Evolutionary conservation across 805 yeast species (phyloP).

Genomic region (Candida glaebosa): DNA sequence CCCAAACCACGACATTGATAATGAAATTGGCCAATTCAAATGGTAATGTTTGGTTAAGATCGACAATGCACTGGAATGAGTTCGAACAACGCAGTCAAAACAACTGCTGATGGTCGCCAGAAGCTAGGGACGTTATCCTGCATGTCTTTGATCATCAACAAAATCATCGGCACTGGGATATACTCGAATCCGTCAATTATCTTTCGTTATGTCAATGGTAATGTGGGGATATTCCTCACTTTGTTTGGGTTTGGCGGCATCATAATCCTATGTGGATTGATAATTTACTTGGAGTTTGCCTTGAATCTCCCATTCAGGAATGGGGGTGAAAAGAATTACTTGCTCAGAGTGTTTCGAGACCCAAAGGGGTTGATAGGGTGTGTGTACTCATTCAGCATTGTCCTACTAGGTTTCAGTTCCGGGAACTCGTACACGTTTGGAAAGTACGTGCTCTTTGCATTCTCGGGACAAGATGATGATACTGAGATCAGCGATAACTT

Average conservation of each 20-base stretch:
- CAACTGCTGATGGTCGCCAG: slow-evolving; percentile 7
- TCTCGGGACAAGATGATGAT: slow-evolving; percentile 21
- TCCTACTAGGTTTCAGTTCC: slow-evolving; percentile 58
- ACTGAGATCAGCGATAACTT: slow-evolving; percentile 21
- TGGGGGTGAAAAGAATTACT: slow-evolving; percentile 42
- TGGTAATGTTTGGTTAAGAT: too few species aligned
- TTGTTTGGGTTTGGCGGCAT: slow-evolving; percentile 36
- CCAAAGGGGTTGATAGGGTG: slow-evolving; percentile 37
- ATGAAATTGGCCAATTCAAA: too few species aligned
- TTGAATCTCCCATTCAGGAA: slow-evolving; percentile 38
- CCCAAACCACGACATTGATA: too few species aligned
- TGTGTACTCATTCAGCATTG: slow-evolving; percentile 47
- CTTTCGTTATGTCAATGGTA: slow-evolving; percentile 36
- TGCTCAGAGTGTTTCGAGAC: slow-evolving; percentile 28
- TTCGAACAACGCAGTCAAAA: not conserved
- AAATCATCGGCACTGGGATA: slow-evolving; percentile 44
- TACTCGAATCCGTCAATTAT: slow-evolving; percentile 40
- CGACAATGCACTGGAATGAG: not conserved
- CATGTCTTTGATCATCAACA: slow-evolving; percentile 39
- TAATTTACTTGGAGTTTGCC: slow-evolving; percentile 40
- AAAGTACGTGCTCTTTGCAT: slow-evolving; percentile 45
- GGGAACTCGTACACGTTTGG: slow-evolving; percentile 68
- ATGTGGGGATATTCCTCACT: slow-evolving; percentile 29
- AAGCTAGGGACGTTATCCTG: slow-evolving; percentile 24
- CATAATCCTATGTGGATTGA: slow-evolving; percentile 34